A percentile compares a stretch with the other conserved stretches of the same genome.
These are phyloP conservation scores for Ustilago esculenta DNA, from an alignment of 1,284 basidiomycete genomes.

Conservation along the genomic window DNA sequence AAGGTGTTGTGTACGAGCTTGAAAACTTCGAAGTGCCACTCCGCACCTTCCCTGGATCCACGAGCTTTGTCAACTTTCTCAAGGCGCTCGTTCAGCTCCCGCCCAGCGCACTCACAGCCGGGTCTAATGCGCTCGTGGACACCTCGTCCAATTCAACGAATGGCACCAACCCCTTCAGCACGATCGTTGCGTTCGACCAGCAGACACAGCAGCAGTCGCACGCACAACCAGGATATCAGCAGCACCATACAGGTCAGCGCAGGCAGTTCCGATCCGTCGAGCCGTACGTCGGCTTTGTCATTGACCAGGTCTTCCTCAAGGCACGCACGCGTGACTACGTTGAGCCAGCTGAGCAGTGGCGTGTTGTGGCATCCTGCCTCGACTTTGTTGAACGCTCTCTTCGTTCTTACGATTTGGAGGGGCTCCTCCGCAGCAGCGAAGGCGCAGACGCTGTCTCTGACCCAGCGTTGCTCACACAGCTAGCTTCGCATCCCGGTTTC, in stretches of 20 bases:
- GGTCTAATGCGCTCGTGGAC: slow-evolving; percentile 28
- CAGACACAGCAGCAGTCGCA: slow-evolving; percentile 27
- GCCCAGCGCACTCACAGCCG: slow-evolving; percentile 19
- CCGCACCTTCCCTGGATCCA: slow-evolving; percentile 83
- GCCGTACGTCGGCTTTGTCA: slow-evolving; percentile 82
- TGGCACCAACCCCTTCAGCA: slow-evolving; percentile 39
- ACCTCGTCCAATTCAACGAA: background rate
- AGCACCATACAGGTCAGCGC: slow-evolving; percentile 25
- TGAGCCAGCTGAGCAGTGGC: slow-evolving; percentile 82
- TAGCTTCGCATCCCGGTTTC: slow-evolving; percentile 81
- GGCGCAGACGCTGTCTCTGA: slow-evolving; percentile 45
- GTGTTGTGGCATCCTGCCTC: slow-evolving; percentile 83
- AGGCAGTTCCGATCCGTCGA: slow-evolving; percentile 70
- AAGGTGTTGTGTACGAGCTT: slow-evolving; percentile 72
- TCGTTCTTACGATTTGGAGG: slow-evolving; percentile 79
- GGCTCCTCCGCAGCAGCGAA: slow-evolving; percentile 34
- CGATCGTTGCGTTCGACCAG: slow-evolving; percentile 37
- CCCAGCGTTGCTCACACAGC: slow-evolving; percentile 58
- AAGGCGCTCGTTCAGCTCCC: slow-evolving; percentile 72
- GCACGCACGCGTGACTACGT: slow-evolving; percentile 76
- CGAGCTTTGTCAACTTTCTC: slow-evolving; percentile 85
- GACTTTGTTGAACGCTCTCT: slow-evolving; percentile 85
- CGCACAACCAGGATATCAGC: slow-evolving; percentile 17
- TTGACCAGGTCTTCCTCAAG: slow-evolving; percentile 83
- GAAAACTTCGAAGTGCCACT: slow-evolving; percentile 85